Base-by-base conservation (phyloP, 495 filamentous ascomycete genomes). In the Penicillium coprophilum region DNA sequence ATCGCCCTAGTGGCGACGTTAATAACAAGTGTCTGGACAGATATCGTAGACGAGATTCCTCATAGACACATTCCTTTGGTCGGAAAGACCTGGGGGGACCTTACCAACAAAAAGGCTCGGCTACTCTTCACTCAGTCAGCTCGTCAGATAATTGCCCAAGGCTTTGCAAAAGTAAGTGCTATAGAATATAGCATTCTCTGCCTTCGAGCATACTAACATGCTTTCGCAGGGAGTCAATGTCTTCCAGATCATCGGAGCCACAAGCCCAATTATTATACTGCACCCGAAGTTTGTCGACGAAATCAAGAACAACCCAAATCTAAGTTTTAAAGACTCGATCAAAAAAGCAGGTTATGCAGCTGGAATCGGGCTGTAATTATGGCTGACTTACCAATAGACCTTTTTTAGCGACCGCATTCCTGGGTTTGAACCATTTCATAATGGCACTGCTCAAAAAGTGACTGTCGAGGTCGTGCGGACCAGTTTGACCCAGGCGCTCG, bases 251-350 rank as follows among this genome's bases (percentile, higher is more conserved):
- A 65, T 73, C 43, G 71, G 64, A 4, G 45, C 63, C 0, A 64
- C 63, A 30, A 58, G 60, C 9, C 71, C 71, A 1, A 57, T 75
- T 47, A 59, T 82, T 45, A 56, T 82, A 36, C 51, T 82, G 40
- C 76, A 79, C 9, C 78, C 76, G n/a, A 69, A 64, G 44, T 78
- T 72, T 58, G 70, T 79, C 13, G 70, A 81, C 36, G 80, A 82
- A 60, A 58, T 81, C 47, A 80, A 80, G 55, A 79, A 68, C 53
- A 61, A 80, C 34, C 66, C 69, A 6, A 30, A 69, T 34, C 54
- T 72, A 11, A 62, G 71, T 53, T 80, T 81, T 55, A 55, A 70
- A 21, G 69, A 69, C 20, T 71, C 74, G 1, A 70, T 71, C 46
- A 58, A 55, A 31, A 77, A 73, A 58, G 76, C 77, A 67, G 53